A percentile compares a stretch with the other conserved stretches of the same genome.
Evolutionary conservation across 129 eudicot genomes (phyloP).

Genomic region (Flaveria ramosissima): DNA sequence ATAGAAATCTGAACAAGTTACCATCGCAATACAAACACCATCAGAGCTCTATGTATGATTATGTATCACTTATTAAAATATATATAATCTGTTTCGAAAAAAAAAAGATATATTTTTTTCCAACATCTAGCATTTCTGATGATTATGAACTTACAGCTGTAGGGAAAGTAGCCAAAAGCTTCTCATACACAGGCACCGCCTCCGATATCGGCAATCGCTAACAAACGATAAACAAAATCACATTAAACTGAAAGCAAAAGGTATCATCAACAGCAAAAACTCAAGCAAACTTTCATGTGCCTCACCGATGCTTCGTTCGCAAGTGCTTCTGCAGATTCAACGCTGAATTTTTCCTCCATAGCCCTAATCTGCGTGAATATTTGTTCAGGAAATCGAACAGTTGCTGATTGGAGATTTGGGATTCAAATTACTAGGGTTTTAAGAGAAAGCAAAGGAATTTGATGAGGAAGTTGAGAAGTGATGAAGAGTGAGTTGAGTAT

Average conservation of each 20-base stretch:
- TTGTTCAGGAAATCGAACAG: neutral
- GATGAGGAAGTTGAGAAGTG: neutral
- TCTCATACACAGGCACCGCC: constrained; percentile 83
- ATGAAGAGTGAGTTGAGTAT: neutral
- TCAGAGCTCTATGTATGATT: too few relatives aligned
- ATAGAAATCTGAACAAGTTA: neutral
- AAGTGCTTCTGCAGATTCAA: constrained; percentile 87
- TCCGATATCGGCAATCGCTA: constrained; percentile 80
- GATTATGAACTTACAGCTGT: constrained; percentile 61
- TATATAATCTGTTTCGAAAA: too few relatives aligned
- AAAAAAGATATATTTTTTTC: too few relatives aligned
- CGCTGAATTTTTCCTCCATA: constrained; percentile 65
- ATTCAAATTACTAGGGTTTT: constrained; percentile 26
- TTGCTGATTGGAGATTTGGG: neutral
- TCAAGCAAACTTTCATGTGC: neutral
- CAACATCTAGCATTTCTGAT: neutral
- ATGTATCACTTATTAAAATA: too few relatives aligned
- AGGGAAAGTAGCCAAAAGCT: constrained; percentile 77
- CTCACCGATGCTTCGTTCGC: constrained; percentile 84
- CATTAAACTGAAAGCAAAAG: neutral
- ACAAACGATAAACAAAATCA: neutral
- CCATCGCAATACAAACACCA: neutral
- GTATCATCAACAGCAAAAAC: neutral
- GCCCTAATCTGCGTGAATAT: neutral
- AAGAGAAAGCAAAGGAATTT: neutral